Evolutionary conservation across 345 rosid genomes (phyloP).

Genomic region (Pistacia vera): DNA sequence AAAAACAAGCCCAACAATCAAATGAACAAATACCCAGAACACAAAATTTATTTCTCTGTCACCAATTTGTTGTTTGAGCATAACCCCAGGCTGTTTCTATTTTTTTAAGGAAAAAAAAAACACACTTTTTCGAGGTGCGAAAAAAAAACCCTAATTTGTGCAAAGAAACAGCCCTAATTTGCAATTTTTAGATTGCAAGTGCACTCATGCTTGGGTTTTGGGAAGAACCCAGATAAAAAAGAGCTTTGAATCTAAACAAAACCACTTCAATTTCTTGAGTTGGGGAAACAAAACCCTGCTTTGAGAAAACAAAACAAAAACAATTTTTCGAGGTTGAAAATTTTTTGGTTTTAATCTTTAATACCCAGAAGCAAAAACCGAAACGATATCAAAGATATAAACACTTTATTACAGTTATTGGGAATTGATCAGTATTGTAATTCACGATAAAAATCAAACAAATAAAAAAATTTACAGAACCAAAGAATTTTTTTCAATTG

Average conservation of each 20-base stretch:
- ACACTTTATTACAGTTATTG: background rate
- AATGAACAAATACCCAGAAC: constrained; percentile 38
- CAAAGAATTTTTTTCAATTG: background rate
- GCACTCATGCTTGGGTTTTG: constrained; percentile 17
- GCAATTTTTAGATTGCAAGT: constrained; percentile 19
- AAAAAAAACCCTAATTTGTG: constrained; percentile 5
- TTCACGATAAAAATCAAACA: constrained; percentile 2
- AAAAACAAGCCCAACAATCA: constrained; percentile 34
- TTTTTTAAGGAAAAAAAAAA: background rate
- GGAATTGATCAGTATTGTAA: background rate
- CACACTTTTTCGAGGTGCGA: background rate
- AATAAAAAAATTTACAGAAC: constrained; percentile 10
- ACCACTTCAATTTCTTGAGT: constrained; percentile 7
- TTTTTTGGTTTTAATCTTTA: constrained; percentile 1
- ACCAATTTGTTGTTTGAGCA: constrained; percentile 44
- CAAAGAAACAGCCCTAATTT: constrained; percentile 23
- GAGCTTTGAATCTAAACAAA: constrained; percentile 25
- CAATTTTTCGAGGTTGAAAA: constrained; percentile 4
- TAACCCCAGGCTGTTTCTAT: constrained; percentile 40
- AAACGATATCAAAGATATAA: constrained; percentile 17
- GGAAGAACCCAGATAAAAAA: constrained; percentile 14
- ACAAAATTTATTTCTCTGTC: constrained; percentile 26
- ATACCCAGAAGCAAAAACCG: constrained; percentile 14
- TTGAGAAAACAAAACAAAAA: constrained; percentile 4
- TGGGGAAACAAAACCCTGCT: background rate